These are phyloP conservation scores for Hyphopichia buzzinii DNA, from an alignment of 1,139 yeast species.

Conservation along the genomic window DNA sequence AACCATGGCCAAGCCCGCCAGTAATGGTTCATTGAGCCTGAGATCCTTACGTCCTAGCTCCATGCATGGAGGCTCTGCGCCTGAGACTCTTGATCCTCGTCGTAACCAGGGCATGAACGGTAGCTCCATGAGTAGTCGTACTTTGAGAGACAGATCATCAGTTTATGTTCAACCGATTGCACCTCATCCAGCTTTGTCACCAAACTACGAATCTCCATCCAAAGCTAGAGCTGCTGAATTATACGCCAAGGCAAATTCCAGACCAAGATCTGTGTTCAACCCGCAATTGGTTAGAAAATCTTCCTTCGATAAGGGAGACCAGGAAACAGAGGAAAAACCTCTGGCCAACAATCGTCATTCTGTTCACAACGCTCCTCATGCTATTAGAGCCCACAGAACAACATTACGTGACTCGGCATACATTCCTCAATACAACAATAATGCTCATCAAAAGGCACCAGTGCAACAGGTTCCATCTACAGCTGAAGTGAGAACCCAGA, in stretches of 20 bases:
- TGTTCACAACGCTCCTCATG: background rate
- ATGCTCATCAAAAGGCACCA: slow-evolving; percentile 7
- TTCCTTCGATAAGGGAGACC: slow-evolving; percentile 48
- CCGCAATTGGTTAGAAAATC: slow-evolving; percentile 45
- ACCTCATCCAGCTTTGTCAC: slow-evolving; percentile 42
- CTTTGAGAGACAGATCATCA: slow-evolving; percentile 27
- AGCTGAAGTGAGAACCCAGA: too few relatives aligned
- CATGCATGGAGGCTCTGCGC: slow-evolving; percentile 8
- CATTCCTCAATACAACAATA: slow-evolving; percentile 3
- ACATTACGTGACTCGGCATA: slow-evolving; percentile 12
- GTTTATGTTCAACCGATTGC: slow-evolving; percentile 43
- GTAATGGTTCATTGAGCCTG: slow-evolving; percentile 3
- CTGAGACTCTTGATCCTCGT: slow-evolving; percentile 1
- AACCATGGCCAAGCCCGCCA: background rate
- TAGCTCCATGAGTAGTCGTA: slow-evolving; percentile 27
- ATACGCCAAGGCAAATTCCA: slow-evolving; percentile 47
- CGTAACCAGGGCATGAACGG: slow-evolving; percentile 9
- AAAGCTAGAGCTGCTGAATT: slow-evolving; percentile 47
- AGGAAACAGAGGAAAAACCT: slow-evolving; percentile 1
- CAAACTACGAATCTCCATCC: slow-evolving; percentile 42
- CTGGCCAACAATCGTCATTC: background rate
- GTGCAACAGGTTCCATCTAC: too few relatives aligned
- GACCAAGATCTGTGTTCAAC: slow-evolving; percentile 41
- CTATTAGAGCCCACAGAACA: slow-evolving; percentile 10
- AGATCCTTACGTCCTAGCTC: slow-evolving; percentile 34